A percentile compares a stretch with the other conserved stretches of the same genome.
Conservation (phyloP, 2,329 filamentous ascomycete genomes). For the Sarocladium strictum region DNA sequence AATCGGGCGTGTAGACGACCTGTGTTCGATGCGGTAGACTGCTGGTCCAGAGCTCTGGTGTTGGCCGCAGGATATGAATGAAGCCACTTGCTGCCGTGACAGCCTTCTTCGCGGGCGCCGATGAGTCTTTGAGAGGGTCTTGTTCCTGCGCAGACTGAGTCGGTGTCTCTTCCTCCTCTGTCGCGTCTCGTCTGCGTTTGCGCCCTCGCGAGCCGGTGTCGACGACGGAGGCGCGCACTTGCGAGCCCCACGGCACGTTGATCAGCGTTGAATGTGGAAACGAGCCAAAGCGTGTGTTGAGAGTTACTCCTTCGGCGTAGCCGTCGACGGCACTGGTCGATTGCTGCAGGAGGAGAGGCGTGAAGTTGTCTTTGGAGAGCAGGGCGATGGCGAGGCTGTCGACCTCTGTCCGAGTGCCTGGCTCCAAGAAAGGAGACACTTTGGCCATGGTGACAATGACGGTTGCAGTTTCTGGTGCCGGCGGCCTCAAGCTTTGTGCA, state of each 20-base stretch:
- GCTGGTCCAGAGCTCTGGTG: slow-evolving; percentile 76
- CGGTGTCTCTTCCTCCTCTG: slow-evolving; percentile 33
- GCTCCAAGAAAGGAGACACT: slow-evolving; percentile 72
- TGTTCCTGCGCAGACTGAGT: slow-evolving; percentile 25
- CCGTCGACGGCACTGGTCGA: slow-evolving; percentile 58
- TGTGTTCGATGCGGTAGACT: slow-evolving; percentile 77
- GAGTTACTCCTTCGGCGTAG: slow-evolving; percentile 69
- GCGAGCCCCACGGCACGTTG: slow-evolving; percentile 80
- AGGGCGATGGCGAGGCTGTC: slow-evolving; percentile 76
- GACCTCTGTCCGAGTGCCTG: slow-evolving; percentile 54
- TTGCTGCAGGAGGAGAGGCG: slow-evolving; percentile 65
- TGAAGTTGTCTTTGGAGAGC: slow-evolving; percentile 78
- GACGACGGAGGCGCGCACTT: slow-evolving; percentile 82
- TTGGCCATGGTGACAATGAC: neutral
- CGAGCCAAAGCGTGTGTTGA: slow-evolving; percentile 92
- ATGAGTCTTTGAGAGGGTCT: slow-evolving; percentile 15
- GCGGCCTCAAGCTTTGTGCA: neutral
- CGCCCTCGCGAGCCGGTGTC: slow-evolving; percentile 86
- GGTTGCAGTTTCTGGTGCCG: neutral
- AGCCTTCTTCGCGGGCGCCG: slow-evolving; percentile 37
- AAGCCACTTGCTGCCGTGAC: slow-evolving; percentile 61
- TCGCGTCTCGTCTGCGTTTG: slow-evolving; percentile 50
- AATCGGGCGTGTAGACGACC: slow-evolving; percentile 82
- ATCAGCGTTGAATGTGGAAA: slow-evolving; percentile 77
- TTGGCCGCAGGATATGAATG: slow-evolving; percentile 71